Base-by-base conservation (phyloP, 495 filamentous ascomycete genomes). In the Tuber indicum region DNA sequence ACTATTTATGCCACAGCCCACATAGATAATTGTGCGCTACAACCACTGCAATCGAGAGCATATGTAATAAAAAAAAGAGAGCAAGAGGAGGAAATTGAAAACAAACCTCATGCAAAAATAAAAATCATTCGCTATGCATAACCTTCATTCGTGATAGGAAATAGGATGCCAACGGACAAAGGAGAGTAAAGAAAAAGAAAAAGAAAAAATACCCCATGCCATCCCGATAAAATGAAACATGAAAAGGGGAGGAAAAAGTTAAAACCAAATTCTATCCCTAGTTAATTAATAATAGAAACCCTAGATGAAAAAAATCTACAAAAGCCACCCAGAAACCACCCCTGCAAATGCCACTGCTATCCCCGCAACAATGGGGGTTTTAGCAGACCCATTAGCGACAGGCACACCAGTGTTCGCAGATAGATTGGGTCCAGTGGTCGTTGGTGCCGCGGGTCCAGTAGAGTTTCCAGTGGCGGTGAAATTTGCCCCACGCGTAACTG, bases 271-370 rank as follows among this genome's bases (percentile, higher is more conserved):
- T 66, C 58, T 66, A 66, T 66, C 58, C 26, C 58, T 66, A 52
- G 23, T 52, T 17, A 52, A 52, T 52, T n/a, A 66, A 66, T 14
- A 66, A 66, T 36, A 36, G 58, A 66, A 66, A 36, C 58, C 58
- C 78, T 80, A 66, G 16, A 66, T 62, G 39, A 17, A 66, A 80
- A 80, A 73, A 80, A 76, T 80, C 62, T 81, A 81, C 71, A 82
- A 75, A 72, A 82, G 79, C 81, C 81, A 82, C 81, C 81, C 81
- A 77, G 71, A 72, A 77, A 82, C 75, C 81, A 82, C 76, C 80
- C 81, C 77, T 71, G 77, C 81, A 47, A 69, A 77, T 49, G 70
- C 74, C 52, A 82, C 47, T 62, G 74, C 73, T 71, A 81, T 70
- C 72, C 80, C 80, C 72, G 75, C 73, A 39, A 23, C 21, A 17